A percentile compares a stretch with the other conserved stretches of the same genome.
Conservation (phyloP, 306 rosid genomes). For the Rosa rugosa region DNA sequence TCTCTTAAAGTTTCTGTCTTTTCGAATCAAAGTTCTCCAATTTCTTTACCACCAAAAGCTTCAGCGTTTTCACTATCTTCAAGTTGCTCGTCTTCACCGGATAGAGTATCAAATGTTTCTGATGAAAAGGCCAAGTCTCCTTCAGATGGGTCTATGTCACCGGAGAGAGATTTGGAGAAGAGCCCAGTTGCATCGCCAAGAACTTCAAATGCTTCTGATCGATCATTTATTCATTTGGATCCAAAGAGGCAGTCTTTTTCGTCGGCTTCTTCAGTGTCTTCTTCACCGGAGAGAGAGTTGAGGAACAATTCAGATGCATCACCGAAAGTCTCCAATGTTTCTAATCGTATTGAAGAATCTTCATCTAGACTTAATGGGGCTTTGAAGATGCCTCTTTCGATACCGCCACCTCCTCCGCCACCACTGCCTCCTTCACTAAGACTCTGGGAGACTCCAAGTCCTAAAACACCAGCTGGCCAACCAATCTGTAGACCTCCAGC, state of each 20-base stretch:
- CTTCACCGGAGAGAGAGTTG: conserved; percentile 32
- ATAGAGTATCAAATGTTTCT: conserved; percentile 21
- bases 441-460: conserved; percentile 28
- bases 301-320: conserved; percentile 32
- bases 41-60: conserved; percentile 31
- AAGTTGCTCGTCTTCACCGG: conserved; percentile 24
- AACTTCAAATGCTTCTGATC: conserved; percentile 26
- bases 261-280: conserved; percentile 17
- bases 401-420: conserved; percentile 37
- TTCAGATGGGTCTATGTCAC: neutral
- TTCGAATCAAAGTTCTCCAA: conserved; percentile 22
- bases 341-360: conserved; percentile 20
- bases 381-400: conserved; percentile 18
- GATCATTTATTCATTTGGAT: conserved; percentile 16
- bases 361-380: conserved; percentile 4
- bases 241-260: conserved; percentile 22
- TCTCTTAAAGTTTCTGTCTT: conserved; percentile 7
- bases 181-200: conserved; percentile 13
- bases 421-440: conserved; percentile 27
- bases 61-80: neutral
- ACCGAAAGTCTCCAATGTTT: conserved; percentile 7
- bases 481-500: conserved; percentile 37
- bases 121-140: conserved; percentile 18
- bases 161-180: conserved; percentile 13
- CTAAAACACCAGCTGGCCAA: conserved; percentile 35